Conservation (phyloP, 441 rosid genomes). For the Aquilaria agallochum region DNA sequence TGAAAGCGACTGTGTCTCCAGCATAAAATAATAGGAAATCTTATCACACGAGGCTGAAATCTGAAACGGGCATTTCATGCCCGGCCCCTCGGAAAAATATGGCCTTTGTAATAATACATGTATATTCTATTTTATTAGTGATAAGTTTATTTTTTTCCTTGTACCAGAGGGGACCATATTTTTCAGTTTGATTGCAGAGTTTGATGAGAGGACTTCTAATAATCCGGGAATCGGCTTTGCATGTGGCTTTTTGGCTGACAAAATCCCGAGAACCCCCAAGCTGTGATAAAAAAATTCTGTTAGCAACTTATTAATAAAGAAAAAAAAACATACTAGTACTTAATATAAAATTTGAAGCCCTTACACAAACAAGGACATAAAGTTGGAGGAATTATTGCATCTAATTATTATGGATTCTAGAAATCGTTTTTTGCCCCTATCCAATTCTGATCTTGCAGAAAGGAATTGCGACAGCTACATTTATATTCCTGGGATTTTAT, state of each 20-base stretch:
- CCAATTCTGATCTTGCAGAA: neutral
- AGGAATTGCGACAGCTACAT: neutral
- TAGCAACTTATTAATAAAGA: constrained; percentile 3
- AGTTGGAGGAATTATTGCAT: constrained; percentile 14
- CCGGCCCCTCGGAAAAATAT: no score
- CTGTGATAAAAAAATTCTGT: constrained; percentile 16
- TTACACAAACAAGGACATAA: constrained; percentile 1
- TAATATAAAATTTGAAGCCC: neutral
- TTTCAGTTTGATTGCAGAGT: no score
- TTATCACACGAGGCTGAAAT: no score
- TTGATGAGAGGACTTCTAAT: no score
- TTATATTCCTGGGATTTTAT: constrained; percentile 15
- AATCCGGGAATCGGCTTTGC: neutral
- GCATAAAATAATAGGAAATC: no score
- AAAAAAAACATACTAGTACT: neutral
- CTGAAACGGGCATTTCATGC: no score
- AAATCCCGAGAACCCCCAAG: constrained; percentile 15
- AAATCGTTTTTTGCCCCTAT: constrained; percentile 33
- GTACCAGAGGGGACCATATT: neutral
- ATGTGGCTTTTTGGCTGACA: constrained; percentile 11
- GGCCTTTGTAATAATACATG: no score
- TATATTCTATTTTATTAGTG: no score
- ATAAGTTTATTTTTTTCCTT: no score
- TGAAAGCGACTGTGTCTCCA: constrained; percentile 41
- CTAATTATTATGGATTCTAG: constrained; percentile 35